phyloP scores from a whole-genome alignment of 768 basidiomycete genomes.

The Crucibulum laeve region DNA sequence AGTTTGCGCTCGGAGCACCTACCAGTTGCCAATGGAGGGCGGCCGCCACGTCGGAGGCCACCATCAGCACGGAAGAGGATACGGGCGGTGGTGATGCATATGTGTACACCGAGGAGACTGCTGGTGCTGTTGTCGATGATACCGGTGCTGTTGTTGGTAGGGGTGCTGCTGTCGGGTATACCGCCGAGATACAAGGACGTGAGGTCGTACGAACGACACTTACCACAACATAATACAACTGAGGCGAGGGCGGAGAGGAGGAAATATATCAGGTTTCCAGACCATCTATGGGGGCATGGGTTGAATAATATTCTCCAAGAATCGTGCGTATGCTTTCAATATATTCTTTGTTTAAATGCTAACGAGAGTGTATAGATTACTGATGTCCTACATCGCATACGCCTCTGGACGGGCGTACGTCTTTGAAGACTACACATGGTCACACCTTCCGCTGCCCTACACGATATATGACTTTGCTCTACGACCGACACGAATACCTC shows the following conservation, averaged over 20 bases:
- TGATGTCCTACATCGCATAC: conserved; percentile 51
- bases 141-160: conserved; percentile 12
- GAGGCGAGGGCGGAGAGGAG: conserved; percentile 9
- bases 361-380: conserved; percentile 25
- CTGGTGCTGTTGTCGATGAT: conserved; percentile 10
- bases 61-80: no score
- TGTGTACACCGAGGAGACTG: no score
- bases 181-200: conserved; percentile 18
- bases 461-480: conserved; percentile 50
- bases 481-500: conserved; percentile 46
- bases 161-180: conserved; percentile 16
- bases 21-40: no score
- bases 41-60: no score
- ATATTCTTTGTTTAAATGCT: not conserved
- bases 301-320: conserved; percentile 62
- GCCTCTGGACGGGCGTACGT: conserved; percentile 49
- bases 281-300: conserved; percentile 57
- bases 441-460: conserved; percentile 47
- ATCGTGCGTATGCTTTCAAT: conserved; percentile 34
- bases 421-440: conserved; percentile 63
- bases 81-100: no score
- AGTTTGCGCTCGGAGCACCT: no score
- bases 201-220: conserved; percentile 12
- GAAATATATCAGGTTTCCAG: conserved; percentile 45
- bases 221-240: conserved; percentile 16